Conservation (phyloP, 306 rosid genomes). For the Prunus salicina region DNA sequence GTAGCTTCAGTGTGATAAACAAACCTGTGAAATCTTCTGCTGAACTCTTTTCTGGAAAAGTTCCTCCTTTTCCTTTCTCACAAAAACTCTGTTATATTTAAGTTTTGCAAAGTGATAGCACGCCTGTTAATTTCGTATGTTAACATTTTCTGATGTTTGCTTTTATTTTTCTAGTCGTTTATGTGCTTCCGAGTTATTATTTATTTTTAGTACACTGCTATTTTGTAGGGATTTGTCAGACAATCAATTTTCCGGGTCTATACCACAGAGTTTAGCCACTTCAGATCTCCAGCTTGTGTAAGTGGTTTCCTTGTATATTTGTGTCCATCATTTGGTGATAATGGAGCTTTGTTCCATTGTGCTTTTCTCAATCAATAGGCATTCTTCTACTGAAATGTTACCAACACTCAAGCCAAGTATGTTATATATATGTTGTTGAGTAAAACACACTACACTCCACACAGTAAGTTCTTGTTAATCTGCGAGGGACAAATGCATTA, state of each 20-base stretch:
- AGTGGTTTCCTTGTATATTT: conserved; percentile 35
- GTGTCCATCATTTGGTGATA: not conserved
- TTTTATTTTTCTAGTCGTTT: not conserved
- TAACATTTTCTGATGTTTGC: not conserved
- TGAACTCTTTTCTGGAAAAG: not conserved
- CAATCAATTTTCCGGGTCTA: conserved; percentile 76
- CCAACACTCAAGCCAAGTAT: not conserved
- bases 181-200: not conserved
- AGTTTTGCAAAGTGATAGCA: not conserved
- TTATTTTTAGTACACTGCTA: not conserved
- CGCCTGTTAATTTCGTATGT: not conserved
- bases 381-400: not conserved
- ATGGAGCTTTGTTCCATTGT: not conserved
- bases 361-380: not conserved
- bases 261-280: conserved; percentile 69
- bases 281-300: conserved; percentile 83
- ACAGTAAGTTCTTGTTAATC: not conserved
- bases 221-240: conserved; percentile 77
- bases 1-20: not conserved
- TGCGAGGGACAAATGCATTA: not conserved
- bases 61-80: not conserved
- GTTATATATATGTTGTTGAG: not conserved
- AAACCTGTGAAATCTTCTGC: not conserved
- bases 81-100: not conserved
- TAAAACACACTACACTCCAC: no score